Conservation (phyloP, 202 grass and related monocot genomes). For the Brachypodium distachyon region DNA sequence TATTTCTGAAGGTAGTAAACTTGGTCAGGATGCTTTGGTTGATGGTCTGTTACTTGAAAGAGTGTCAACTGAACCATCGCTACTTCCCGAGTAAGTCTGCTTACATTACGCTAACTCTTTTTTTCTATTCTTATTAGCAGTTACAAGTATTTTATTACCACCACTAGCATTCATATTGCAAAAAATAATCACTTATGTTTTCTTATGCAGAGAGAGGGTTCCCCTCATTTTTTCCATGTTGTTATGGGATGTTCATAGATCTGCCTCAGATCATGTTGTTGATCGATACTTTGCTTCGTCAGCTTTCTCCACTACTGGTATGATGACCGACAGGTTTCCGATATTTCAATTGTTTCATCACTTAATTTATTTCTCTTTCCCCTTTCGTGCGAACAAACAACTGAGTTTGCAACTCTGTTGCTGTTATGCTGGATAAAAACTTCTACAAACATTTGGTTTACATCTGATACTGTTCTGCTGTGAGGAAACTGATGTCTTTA, state of each 20-base stretch:
- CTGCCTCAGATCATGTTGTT: slow-evolving; percentile 24
- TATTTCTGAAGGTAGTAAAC: slow-evolving; percentile 21
- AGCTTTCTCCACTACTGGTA: slow-evolving; percentile 29
- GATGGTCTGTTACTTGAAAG: slow-evolving; percentile 38
- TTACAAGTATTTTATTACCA: background rate
- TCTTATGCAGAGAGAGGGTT: slow-evolving; percentile 56
- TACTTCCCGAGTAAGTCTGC: slow-evolving; percentile 64
- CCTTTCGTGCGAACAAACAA: background rate
- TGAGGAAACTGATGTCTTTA: background rate
- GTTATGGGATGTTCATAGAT: slow-evolving; percentile 36
- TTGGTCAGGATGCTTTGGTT: slow-evolving; percentile 16
- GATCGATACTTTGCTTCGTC: slow-evolving; percentile 33
- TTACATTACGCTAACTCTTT: background rate
- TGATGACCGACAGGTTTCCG: background rate
- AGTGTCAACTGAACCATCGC: slow-evolving; percentile 43
- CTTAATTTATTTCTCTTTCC: background rate
- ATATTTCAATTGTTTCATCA: background rate
- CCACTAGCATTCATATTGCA: background rate
- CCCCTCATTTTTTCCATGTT: slow-evolving; percentile 58
- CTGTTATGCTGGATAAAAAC: background rate
- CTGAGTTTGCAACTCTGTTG: background rate
- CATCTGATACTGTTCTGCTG: background rate
- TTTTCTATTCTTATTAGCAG: slow-evolving; percentile 2
- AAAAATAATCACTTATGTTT: slow-evolving; percentile 11
- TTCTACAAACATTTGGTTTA: background rate